Conservation (phyloP, 2,329 filamentous ascomycete species). For the Colletotrichum filicis region DNA sequence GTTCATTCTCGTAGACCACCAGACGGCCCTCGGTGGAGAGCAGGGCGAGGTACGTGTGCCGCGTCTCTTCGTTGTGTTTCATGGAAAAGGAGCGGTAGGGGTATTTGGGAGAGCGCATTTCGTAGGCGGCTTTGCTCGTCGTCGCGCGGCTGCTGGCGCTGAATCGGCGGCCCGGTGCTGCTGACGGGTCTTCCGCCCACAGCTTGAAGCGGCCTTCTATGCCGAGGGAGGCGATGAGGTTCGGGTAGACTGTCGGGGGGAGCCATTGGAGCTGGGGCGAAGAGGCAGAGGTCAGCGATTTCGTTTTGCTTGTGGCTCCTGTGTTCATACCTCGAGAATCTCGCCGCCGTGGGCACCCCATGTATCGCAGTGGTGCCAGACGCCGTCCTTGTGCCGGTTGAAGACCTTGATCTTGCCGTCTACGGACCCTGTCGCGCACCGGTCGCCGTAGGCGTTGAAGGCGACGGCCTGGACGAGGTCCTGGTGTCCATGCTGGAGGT, state of each 20-base stretch:
- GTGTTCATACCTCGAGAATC: conserved; percentile 77
- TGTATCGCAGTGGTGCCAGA: conserved; percentile 85
- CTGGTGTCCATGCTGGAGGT: conserved; percentile 79
- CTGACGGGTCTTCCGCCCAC: conserved; percentile 90
- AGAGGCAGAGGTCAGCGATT: conserved; percentile 19
- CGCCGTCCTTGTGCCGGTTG: conserved; percentile 81
- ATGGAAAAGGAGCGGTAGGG: conserved; percentile 87
- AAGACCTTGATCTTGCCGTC: conserved; percentile 95
- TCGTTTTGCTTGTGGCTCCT: background rate
- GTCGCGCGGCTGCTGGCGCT: conserved; percentile 64
- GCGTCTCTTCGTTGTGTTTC: conserved; percentile 80
- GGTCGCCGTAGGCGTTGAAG: conserved; percentile 93
- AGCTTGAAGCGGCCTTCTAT: conserved; percentile 91
- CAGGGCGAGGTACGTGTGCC: conserved; percentile 86
- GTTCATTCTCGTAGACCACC: conserved; percentile 85
- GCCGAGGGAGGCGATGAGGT: conserved; percentile 87
- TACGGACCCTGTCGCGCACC: conserved; percentile 89
- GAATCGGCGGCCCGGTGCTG: conserved; percentile 85
- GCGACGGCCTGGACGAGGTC: conserved; percentile 86
- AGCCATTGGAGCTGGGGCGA: conserved; percentile 85
- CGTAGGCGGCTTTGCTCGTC: conserved; percentile 61
- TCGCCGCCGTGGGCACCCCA: conserved; percentile 93
- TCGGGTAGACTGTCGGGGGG: conserved; percentile 85
- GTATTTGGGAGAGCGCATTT: conserved; percentile 67
- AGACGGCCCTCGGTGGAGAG: conserved; percentile 86